Evolutionary conservation across 257 asterid genomes (phyloP).

Genomic region (Echium plantagineum): DNA sequence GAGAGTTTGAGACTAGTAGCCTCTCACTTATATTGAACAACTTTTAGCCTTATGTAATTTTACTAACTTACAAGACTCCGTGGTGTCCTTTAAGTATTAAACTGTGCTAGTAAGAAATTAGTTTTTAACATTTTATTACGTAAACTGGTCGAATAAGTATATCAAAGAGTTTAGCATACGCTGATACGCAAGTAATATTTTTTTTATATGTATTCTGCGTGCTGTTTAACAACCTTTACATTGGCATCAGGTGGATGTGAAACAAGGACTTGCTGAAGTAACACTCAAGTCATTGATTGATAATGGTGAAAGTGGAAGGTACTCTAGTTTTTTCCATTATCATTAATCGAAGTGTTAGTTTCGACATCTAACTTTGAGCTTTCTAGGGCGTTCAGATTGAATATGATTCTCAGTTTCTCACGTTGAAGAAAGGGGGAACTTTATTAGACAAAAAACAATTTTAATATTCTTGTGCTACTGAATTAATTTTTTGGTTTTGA

Average conservation of each 20-base stretch:
- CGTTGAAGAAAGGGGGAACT: background rate
- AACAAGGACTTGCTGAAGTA: slow-evolving; percentile 72
- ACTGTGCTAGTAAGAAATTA: background rate
- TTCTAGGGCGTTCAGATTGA: background rate
- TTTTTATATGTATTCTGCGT: background rate
- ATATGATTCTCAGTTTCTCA: background rate
- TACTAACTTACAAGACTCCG: background rate
- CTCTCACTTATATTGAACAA: background rate
- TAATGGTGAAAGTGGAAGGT: slow-evolving; percentile 76
- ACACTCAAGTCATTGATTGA: slow-evolving; percentile 59
- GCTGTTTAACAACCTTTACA: background rate
- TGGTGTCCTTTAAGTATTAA: background rate
- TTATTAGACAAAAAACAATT: background rate
- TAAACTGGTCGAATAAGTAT: background rate
- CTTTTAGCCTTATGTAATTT: too few species aligned
- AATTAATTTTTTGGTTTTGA: background rate
- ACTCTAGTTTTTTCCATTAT: background rate
- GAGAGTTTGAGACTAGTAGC: slow-evolving; percentile 21
- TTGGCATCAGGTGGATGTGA: slow-evolving; percentile 49
- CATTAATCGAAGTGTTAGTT: too few species aligned
- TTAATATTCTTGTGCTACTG: too few species aligned
- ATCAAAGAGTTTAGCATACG: background rate
- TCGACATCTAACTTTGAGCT: background rate
- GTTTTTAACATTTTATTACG: background rate
- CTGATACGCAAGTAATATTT: background rate